Evolutionary conservation across 73 alveolate species (phyloP).

Genomic region (Durusdinium trenchii): DNA sequence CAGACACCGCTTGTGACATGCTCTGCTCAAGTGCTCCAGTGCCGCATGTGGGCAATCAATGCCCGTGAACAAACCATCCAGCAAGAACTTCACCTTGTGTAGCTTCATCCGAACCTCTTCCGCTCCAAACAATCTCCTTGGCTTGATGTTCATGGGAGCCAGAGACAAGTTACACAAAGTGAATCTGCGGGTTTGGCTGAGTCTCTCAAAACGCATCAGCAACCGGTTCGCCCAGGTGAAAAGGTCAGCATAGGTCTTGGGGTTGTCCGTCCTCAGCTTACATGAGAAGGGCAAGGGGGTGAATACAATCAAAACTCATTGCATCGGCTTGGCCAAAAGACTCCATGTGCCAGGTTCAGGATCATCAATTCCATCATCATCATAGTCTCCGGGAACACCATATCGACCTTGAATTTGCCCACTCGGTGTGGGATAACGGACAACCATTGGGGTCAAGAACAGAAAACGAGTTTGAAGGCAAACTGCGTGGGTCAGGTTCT

Average conservation of each 20-base stretch:
- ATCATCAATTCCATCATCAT: not conserved
- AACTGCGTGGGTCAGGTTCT: not conserved
- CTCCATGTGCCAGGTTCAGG: too few species aligned
- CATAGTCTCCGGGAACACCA: not conserved
- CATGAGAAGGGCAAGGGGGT: not conserved
- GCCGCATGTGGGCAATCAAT: not conserved
- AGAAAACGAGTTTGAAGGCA: not conserved
- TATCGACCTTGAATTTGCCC: not conserved
- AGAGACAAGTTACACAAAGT: not conserved
- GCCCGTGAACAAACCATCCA: not conserved
- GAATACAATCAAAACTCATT: not conserved
- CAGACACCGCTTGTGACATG: not conserved
- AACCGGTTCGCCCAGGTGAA: not conserved
- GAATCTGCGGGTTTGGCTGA: not conserved
- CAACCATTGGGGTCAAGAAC: not conserved
- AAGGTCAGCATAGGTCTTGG: not conserved
- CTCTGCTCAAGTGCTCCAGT: not conserved
- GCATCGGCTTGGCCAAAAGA: not conserved
- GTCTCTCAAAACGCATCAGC: constrained; percentile 11
- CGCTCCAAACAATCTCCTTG: not conserved
- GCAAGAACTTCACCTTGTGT: not conserved
- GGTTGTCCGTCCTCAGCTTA: not conserved
- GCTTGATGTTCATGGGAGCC: not conserved
- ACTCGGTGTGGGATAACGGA: not conserved
- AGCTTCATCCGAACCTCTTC: not conserved